Percentiles rank a stretch among this genome's conserved stretches.
Evolutionary conservation across 225 moss, liverwort and hornwort species (phyloP).

Genomic region (Antitrichia curtipendula): DNA sequence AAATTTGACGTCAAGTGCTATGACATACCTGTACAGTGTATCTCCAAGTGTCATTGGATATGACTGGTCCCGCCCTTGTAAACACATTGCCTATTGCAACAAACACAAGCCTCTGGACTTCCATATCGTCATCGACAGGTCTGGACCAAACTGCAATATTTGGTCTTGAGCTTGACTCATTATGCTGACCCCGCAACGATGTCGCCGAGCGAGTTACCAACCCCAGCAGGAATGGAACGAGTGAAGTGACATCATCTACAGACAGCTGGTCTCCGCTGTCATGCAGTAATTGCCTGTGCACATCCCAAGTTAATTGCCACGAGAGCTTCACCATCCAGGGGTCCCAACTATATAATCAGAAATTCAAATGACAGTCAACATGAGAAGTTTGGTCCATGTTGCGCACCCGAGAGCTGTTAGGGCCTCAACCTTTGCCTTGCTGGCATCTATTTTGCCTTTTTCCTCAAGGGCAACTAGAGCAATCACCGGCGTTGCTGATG

Average conservation of each 20-base stretch:
- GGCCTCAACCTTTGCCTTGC: conserved; percentile 52
- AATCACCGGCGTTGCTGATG: conserved; percentile 12
- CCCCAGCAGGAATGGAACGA: conserved; percentile 42
- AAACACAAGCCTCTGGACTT: conserved; percentile 61
- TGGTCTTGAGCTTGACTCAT: conserved; percentile 22
- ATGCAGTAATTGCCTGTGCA: conserved; percentile 66
- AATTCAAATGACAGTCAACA: not conserved
- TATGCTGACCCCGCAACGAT: conserved; percentile 14
- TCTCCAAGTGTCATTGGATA: conserved; percentile 66
- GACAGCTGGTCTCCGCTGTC: conserved; percentile 67
- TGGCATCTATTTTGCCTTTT: conserved; percentile 13
- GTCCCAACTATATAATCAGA: not conserved
- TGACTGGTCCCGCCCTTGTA: conserved; percentile 40
- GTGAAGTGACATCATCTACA: conserved; percentile 39
- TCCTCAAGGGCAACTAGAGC: conserved; percentile 4
- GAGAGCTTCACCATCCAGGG: not conserved
- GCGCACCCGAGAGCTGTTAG: conserved; percentile 61
- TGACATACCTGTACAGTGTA: conserved; percentile 50
- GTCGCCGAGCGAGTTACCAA: conserved; percentile 22
- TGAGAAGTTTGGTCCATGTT: not conserved
- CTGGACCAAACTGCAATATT: conserved; percentile 16
- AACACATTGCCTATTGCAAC: conserved; percentile 68
- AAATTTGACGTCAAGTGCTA: not conserved
- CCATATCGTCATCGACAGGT: conserved; percentile 53
- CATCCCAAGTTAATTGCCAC: not conserved